Conservation (phyloP, 768 basidiomycete genomes). For the Lactarius sp. region DNA sequence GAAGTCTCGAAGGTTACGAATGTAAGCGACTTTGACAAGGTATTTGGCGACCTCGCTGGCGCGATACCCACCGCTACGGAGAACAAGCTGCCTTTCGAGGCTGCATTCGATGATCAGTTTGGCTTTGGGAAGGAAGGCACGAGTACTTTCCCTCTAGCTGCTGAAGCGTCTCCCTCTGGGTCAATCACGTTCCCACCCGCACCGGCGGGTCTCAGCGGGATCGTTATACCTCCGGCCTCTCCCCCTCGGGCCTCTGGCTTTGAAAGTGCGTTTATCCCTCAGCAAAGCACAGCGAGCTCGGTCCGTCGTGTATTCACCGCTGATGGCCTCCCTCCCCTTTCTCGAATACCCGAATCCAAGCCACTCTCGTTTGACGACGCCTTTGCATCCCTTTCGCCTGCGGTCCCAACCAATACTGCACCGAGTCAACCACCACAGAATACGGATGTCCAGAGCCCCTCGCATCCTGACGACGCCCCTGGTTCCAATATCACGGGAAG, state of each 20-base stretch:
- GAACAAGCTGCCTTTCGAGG: conserved; percentile 57
- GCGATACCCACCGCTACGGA: conserved; percentile 34
- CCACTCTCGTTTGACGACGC: conserved; percentile 18
- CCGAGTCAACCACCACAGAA: conserved; percentile 12
- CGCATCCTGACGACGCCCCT: conserved; percentile 46
- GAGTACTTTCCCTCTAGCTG: not conserved
- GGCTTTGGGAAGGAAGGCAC: conserved; percentile 46
- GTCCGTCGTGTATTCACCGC: conserved; percentile 4
- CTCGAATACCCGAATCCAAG: conserved; percentile 15
- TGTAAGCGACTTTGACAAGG: conserved; percentile 69
- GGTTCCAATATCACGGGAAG: conserved; percentile 27
- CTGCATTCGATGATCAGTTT: conserved; percentile 60
- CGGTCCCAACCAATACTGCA: conserved; percentile 16
- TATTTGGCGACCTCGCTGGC: conserved; percentile 51
- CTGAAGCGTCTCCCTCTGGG: not conserved
- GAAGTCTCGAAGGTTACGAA: conserved; percentile 27
- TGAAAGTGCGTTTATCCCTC: conserved; percentile 34
- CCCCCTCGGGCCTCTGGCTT: conserved; percentile 30
- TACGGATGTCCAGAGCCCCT: conserved; percentile 25
- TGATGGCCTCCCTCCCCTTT: conserved; percentile 18
- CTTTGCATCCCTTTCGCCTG: conserved; percentile 2
- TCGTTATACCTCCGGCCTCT: not conserved
- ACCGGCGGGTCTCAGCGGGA: not conserved
- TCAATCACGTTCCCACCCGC: conserved; percentile 19
- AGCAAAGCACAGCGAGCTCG: conserved; percentile 9